Evolutionary conservation across 2,329 filamentous ascomycete species (phyloP), one percentile per base, ranked within the genome.

Genomic region (Epichloe coenophiala): DNA sequence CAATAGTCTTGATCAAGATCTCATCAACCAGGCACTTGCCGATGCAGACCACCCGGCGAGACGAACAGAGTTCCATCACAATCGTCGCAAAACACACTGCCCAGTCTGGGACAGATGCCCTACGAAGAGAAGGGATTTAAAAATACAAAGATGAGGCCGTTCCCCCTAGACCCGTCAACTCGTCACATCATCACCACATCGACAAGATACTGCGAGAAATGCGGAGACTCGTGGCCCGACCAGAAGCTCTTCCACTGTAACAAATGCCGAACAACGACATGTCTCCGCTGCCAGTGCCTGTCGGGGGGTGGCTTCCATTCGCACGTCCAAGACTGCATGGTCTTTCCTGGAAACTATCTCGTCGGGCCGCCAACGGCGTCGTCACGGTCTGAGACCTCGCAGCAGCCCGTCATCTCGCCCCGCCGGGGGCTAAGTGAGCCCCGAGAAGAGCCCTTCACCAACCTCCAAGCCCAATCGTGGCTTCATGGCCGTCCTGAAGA

Each of bases 401-500:
- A 33, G 41, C 41, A n/a, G 6, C 9, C 57, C 53, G 39, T 15
- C n/a, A 1, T 50, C 21, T 45, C 48, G 15, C 48, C 35, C 4
- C 41, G 36, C 12, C 13, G 11, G 9, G 58, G 61, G 21, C 56
- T 65, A 2, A 55, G 56, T 1, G 48, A 54, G 7, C 51, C 54
- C 37, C 55, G 65, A 31, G 15, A 53, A 1, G 57, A 59, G 4
- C 65, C 68, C 3, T 71, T 70, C 53, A 57, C 60, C 4, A 57
- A 56, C 27, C 63, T 72, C 5, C 27, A 59, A 3, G 55, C 55
- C 4, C 58, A 58, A 43, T 65, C 57, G 5, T 73, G 62, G 60
- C 63, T 73, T 7, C 63, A 70, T 49, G 56, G 57, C 50, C 66
- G 66, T 3, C 61, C 68, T 1, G 57, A 67, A 51, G 51, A 59